Percentiles rank a stretch among this genome's conserved stretches.
These are phyloP conservation scores for Candida sp. DNA, from an alignment of 1,139 yeast genomes.

Conservation along the genomic window DNA sequence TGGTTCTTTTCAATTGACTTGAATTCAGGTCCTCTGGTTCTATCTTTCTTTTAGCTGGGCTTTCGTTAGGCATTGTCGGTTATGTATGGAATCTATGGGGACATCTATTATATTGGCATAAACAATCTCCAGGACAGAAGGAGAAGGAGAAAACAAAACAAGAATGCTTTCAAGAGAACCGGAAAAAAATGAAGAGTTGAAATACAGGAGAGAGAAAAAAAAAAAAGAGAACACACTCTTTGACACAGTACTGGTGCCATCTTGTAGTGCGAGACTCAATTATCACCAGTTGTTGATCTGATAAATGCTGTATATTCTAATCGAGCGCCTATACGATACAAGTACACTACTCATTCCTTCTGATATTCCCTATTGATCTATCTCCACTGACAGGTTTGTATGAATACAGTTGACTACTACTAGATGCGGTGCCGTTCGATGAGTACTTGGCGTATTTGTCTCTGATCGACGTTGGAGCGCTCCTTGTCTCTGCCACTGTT, in stretches of 20 bases:
- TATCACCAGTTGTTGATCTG: neutral
- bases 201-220: neutral
- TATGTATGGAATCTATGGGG: neutral
- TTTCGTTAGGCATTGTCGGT: conserved; percentile 20
- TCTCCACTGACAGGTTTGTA: conserved; percentile 17
- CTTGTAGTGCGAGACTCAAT: neutral
- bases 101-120: neutral
- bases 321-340: neutral
- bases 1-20: conserved; percentile 13
- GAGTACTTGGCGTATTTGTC: conserved; percentile 39
- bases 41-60: conserved; percentile 22
- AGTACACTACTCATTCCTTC: conserved; percentile 19
- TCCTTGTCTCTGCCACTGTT: neutral
- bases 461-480: conserved; percentile 20
- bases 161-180: neutral
- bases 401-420: conserved; percentile 2
- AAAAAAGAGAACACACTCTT: too few relatives aligned
- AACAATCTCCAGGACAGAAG: too few relatives aligned
- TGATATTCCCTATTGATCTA: conserved; percentile 28
- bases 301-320: neutral
- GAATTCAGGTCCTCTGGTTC: conserved; percentile 16
- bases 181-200: neutral
- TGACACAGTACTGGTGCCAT: too few relatives aligned
- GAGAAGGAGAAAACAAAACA: neutral
- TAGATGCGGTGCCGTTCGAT: conserved; percentile 7